These are phyloP conservation scores for Trichoderma orchidacearum DNA, from an alignment of 495 filamentous ascomycete genomes.

Conservation along the genomic window DNA sequence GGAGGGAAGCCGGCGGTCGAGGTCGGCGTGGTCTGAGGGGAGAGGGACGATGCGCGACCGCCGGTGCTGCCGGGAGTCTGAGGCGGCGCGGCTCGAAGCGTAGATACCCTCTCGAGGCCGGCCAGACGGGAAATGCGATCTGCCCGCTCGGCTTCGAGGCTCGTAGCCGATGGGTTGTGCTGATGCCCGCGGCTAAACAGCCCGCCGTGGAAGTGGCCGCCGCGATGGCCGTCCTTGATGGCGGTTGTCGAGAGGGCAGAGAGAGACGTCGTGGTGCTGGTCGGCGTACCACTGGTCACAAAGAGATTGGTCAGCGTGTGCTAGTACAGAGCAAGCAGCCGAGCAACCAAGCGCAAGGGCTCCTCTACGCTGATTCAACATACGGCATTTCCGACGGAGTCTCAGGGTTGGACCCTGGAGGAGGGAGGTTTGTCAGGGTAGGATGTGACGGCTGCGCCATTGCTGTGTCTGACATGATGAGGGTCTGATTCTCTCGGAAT, in stretches of 20 bases:
- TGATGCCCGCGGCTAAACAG: constrained; percentile 32
- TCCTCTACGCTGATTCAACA: constrained; percentile 23
- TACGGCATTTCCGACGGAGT: constrained; percentile 91
- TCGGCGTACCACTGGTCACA: constrained; percentile 72
- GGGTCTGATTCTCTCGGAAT: too few relatives aligned
- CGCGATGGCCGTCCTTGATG: constrained; percentile 86
- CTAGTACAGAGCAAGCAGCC: not conserved
- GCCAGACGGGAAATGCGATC: constrained; percentile 87
- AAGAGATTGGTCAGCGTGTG: not conserved
- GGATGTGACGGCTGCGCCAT: constrained; percentile 34
- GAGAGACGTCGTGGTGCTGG: constrained; percentile 72
- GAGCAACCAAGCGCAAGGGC: too few relatives aligned
- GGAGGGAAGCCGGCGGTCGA: constrained; percentile 14
- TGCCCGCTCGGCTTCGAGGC: constrained; percentile 78
- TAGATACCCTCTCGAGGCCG: constrained; percentile 67
- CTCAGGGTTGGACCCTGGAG: constrained; percentile 67
- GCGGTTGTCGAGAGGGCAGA: constrained; percentile 81
- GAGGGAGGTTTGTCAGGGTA: constrained; percentile 75
- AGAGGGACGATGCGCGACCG: constrained; percentile 9
- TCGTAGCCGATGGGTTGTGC: constrained; percentile 49
- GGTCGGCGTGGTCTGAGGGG: constrained; percentile 15
- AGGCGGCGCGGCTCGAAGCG: constrained; percentile 40
- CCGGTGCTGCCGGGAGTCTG: constrained; percentile 13
- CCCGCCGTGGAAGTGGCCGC: constrained; percentile 40
- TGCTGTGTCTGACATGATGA: not conserved